phyloP scores from a whole-genome alignment of 2,329 filamentous ascomycete species.

The Akanthomyces dipterigenus region DNA sequence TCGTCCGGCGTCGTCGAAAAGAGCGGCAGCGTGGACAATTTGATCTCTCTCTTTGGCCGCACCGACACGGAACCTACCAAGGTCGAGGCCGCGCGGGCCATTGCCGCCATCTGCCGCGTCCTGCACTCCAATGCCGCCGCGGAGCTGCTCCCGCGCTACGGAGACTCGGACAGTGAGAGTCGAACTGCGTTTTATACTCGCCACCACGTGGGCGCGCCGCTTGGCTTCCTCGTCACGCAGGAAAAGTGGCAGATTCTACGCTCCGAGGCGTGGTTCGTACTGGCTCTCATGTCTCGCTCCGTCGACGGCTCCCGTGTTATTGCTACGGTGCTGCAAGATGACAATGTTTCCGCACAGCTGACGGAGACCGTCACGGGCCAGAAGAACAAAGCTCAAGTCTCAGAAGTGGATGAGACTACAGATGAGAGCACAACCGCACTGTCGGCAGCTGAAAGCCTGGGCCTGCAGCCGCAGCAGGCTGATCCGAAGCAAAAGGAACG shows the following conservation, averaged over 20 bases:
- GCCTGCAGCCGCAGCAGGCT: slow-evolving; percentile 41
- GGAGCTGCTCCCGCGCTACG: slow-evolving; percentile 22
- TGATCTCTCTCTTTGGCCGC: slow-evolving; percentile 32
- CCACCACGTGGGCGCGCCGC: slow-evolving; percentile 36
- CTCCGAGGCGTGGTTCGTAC: slow-evolving; percentile 56
- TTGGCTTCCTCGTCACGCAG: slow-evolving; percentile 50
- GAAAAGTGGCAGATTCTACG: slow-evolving; percentile 51
- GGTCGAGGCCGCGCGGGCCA: slow-evolving; percentile 51
- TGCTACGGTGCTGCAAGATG: slow-evolving; percentile 33
- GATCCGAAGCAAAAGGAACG: slow-evolving; percentile 36
- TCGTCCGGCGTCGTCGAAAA: slow-evolving; percentile 11
- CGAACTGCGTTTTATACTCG: slow-evolving; percentile 37
- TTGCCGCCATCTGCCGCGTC: slow-evolving; percentile 46
- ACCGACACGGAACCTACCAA: slow-evolving; percentile 45
- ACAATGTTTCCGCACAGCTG: slow-evolving; percentile 38
- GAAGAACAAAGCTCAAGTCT: background rate
- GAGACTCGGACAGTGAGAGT: slow-evolving; percentile 17
- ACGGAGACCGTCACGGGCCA: slow-evolving; percentile 43
- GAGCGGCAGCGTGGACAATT: slow-evolving; percentile 28
- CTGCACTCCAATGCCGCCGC: slow-evolving; percentile 38
- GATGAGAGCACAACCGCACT: slow-evolving; percentile 13
- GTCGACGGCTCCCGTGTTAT: slow-evolving; percentile 42
- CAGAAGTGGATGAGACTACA: slow-evolving; percentile 13
- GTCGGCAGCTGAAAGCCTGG: slow-evolving; percentile 27
- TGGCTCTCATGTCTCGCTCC: slow-evolving; percentile 52